Percentiles rank a stretch among this genome's conserved stretches.
These are phyloP conservation scores for Nakaseomyces sp. DNA, from an alignment of 1,139 yeast species.

Conservation along the genomic window DNA sequence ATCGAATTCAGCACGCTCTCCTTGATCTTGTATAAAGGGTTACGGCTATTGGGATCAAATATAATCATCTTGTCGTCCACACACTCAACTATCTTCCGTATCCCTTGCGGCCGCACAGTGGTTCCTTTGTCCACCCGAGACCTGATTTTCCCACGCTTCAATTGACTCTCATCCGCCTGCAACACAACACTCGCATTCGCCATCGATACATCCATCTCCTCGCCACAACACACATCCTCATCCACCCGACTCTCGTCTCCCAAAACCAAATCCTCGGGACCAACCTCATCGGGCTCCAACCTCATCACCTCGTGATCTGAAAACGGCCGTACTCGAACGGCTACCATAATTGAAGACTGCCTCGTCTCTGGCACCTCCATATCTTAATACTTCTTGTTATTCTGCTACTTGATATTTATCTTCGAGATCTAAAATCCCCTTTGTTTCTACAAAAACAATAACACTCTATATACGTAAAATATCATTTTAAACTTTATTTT, in stretches of 20 bases:
- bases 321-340: constrained; percentile 81
- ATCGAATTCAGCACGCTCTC: constrained; percentile 44
- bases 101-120: constrained; percentile 39
- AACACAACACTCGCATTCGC: constrained; percentile 3
- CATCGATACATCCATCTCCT: constrained; percentile 1
- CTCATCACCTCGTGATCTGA: constrained; percentile 48
- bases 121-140: constrained; percentile 15
- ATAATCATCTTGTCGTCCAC: constrained; percentile 85
- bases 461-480: too few relatives aligned
- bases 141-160: constrained; percentile 11
- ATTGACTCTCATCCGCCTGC: constrained; percentile 24
- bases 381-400: too few relatives aligned
- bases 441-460: too few relatives aligned
- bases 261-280: background rate
- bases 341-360: constrained; percentile 67
- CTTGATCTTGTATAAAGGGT: constrained; percentile 56
- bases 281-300: constrained; percentile 35
- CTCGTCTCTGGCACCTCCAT: constrained; percentile 26
- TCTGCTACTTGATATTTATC: too few relatives aligned
- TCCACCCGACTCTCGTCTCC: constrained; percentile 1
- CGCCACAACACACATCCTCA: background rate
- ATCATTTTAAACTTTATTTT: too few relatives aligned
- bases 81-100: constrained; percentile 67
- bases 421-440: too few relatives aligned
- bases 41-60: constrained; percentile 76